phyloP scores from a whole-genome alignment of 805 yeast genomes.

The Candida orba region DNA sequence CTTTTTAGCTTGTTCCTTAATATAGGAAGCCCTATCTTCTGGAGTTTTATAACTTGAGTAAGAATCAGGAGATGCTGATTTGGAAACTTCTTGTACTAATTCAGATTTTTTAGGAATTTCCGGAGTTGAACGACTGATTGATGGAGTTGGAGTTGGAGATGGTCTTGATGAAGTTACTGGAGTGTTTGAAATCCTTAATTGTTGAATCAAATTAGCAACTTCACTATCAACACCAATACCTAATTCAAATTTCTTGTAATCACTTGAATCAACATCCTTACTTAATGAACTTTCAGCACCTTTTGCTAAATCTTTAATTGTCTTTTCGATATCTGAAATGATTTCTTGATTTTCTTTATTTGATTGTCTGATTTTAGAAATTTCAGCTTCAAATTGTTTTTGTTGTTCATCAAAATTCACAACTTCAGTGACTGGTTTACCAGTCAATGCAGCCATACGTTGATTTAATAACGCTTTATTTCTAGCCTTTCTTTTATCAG shows the following conservation, averaged over 20 bases:
- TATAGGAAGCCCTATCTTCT: conserved; percentile 68
- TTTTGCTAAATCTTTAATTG: conserved; percentile 53
- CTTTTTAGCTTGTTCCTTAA: conserved; percentile 74
- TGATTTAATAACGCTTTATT: conserved; percentile 73
- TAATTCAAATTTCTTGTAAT: conserved; percentile 68
- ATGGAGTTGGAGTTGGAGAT: neutral
- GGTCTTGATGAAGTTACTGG: conserved; percentile 3
- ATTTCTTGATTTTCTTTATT: conserved; percentile 49
- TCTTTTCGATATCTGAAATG: conserved; percentile 63
- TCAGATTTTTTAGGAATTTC: conserved; percentile 1
- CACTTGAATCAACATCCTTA: conserved; percentile 34
- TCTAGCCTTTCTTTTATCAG: conserved; percentile 73
- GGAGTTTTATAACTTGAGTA: conserved; percentile 35
- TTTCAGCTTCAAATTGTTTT: conserved; percentile 39
- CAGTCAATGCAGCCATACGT: conserved; percentile 90
- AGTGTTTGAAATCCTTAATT: conserved; percentile 31
- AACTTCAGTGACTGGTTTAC: conserved; percentile 45
- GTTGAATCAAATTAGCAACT: conserved; percentile 55
- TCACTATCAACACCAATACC: conserved; percentile 72
- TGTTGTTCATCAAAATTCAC: conserved; percentile 33
- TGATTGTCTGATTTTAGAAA: conserved; percentile 44
- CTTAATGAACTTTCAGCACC: conserved; percentile 30
- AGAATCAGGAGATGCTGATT: conserved; percentile 20
- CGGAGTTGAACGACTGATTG: conserved; percentile 11
- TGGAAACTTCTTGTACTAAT: conserved; percentile 8